Conservation (phyloP, 2,329 filamentous ascomycete genomes). For the Trichoderma sp. region DNA sequence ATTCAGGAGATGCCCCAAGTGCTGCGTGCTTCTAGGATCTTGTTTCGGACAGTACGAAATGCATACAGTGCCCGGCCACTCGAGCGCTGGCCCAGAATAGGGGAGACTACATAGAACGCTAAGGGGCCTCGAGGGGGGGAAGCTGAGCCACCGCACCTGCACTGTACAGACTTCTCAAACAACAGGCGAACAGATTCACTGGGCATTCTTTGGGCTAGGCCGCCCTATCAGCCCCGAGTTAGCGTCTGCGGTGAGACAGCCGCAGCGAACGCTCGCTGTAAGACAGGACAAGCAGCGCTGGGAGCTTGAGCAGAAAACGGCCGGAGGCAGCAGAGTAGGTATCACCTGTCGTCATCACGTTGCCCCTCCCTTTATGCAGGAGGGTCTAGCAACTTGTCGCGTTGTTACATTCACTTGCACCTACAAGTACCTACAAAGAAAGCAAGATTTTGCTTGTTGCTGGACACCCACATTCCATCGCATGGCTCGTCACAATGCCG, state of each 20-base stretch:
- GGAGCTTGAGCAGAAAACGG: not conserved
- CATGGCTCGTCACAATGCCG: not conserved
- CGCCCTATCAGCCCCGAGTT: constrained; percentile 11
- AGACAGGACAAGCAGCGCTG: not conserved
- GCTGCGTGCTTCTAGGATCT: constrained; percentile 23
- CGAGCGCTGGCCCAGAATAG: constrained; percentile 26
- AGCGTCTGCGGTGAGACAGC: constrained; percentile 24
- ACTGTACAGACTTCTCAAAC: constrained; percentile 15
- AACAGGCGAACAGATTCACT: not conserved
- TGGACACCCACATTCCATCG: constrained; percentile 9
- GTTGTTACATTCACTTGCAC: not conserved
- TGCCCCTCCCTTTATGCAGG: constrained; percentile 24
- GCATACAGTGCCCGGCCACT: constrained; percentile 16
- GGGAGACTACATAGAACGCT: constrained; percentile 21
- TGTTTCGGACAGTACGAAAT: constrained; percentile 26
- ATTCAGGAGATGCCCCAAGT: constrained; percentile 25
- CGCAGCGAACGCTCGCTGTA: constrained; percentile 5
- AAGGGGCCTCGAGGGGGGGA: constrained; percentile 18
- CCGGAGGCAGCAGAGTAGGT: not conserved
- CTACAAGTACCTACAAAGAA: not conserved
- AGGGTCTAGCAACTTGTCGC: constrained; percentile 15
- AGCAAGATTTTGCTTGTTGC: not conserved
- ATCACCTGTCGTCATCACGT: constrained; percentile 25
- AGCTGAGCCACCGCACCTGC: constrained; percentile 26
- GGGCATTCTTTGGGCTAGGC: constrained; percentile 20